These are phyloP conservation scores for Talaromyces atroroseus DNA, from an alignment of 2,329 filamentous ascomycete genomes.

Conservation along the genomic window DNA sequence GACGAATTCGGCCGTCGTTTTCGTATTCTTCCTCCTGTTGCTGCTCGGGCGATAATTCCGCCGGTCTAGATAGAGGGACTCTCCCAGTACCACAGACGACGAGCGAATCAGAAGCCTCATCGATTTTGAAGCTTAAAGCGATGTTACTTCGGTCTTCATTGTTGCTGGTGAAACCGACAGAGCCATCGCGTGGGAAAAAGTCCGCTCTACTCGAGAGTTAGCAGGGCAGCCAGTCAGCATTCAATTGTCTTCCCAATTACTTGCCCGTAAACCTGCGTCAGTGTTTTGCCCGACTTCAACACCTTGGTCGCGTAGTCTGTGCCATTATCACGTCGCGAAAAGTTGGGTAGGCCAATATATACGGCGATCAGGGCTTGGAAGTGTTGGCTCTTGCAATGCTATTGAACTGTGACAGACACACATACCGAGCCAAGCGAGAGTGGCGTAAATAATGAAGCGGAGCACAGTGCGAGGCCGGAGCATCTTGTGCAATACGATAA, in stretches of 20 bases:
- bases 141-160: not conserved
- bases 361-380: not conserved
- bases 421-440: slow-evolving; percentile 6
- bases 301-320: slow-evolving; percentile 2
- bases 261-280: slow-evolving; percentile 9
- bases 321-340: slow-evolving; percentile 7
- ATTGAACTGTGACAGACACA: not conserved
- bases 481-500: too few species aligned
- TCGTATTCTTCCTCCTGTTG: not conserved
- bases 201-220: not conserved
- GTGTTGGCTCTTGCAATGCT: not conserved
- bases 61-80: not conserved
- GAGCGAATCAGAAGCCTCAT: not conserved
- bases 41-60: not conserved
- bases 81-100: not conserved
- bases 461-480: slow-evolving; percentile 2
- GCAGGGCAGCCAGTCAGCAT: not conserved
- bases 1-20: not conserved
- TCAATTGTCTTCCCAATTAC: too few species aligned
- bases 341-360: slow-evolving; percentile 5
- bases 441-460: not conserved
- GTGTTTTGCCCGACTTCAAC: slow-evolving; percentile 1
- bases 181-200: too few species aligned
- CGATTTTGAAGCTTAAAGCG: slow-evolving; percentile 3
- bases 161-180: too few species aligned